Evolutionary conservation across 148 eudicot species (phyloP).

Genomic region (Salicornia ramosissima): DNA sequence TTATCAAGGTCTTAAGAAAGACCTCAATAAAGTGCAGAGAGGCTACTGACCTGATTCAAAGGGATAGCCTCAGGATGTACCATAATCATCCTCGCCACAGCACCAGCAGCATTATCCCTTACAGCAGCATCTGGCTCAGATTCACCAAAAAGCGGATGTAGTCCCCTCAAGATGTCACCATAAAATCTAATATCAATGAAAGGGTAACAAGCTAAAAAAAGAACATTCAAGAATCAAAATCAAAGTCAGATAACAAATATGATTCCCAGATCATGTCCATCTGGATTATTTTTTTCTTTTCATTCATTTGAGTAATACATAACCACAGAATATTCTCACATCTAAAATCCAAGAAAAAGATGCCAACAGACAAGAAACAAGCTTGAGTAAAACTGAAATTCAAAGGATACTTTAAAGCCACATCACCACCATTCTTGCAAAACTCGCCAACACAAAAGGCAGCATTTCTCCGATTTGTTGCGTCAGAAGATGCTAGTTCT

Average conservation of each 20-base stretch:
- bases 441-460: slow-evolving; percentile 95
- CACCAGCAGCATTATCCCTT: slow-evolving; percentile 98
- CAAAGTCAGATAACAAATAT: not conserved
- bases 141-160: slow-evolving; percentile 80
- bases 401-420: slow-evolving; percentile 62
- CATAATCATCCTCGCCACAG: slow-evolving; percentile 97
- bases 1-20: not conserved
- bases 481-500: slow-evolving; percentile 67
- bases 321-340: not conserved
- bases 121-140: slow-evolving; percentile 95
- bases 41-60: slow-evolving; percentile 61
- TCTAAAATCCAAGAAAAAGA: not conserved
- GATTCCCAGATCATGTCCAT: not conserved
- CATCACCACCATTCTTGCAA: slow-evolving; percentile 89
- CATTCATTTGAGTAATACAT: not conserved
- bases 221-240: not conserved
- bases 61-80: slow-evolving; percentile 81
- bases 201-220: slow-evolving; percentile 24
- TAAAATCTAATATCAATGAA: slow-evolving; percentile 50
- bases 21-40: slow-evolving; percentile 1
- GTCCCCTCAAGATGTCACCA: slow-evolving; percentile 61
- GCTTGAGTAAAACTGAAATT: not conserved
- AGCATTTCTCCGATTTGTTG: slow-evolving; percentile 96
- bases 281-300: not conserved
- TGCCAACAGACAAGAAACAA: not conserved